Percentiles rank a stretch among this genome's conserved stretches.
Conservation (phyloP, 371 early-diverging fungal species). For the Mucor saturninus region DNA sequence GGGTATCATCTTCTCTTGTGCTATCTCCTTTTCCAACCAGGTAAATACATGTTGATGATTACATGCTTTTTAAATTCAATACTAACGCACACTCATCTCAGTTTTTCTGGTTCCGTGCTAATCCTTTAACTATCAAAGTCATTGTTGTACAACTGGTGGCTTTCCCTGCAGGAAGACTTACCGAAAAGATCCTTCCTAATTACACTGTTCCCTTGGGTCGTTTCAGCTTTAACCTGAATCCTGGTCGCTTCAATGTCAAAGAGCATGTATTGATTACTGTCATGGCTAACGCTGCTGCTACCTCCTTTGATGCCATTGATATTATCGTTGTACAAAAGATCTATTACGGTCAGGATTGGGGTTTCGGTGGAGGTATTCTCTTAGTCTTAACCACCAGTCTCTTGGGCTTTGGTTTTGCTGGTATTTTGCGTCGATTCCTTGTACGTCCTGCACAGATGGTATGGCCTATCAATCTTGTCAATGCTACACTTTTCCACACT, state of each 20-base stretch:
- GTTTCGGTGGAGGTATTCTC: constrained; percentile 64
- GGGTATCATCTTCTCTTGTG: constrained; percentile 66
- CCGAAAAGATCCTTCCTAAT: constrained; percentile 62
- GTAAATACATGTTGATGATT: constrained; percentile 12
- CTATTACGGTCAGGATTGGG: constrained; percentile 69
- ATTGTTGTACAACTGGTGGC: constrained; percentile 73
- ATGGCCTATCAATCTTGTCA: constrained; percentile 82
- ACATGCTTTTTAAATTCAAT: neutral
- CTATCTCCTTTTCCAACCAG: constrained; percentile 74
- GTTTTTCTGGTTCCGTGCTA: constrained; percentile 77
- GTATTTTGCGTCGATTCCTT: constrained; percentile 74
- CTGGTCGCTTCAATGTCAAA: constrained; percentile 81
- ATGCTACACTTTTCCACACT: constrained; percentile 75
- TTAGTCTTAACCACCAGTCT: constrained; percentile 71
- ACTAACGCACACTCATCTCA: constrained; percentile 9
- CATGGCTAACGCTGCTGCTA: constrained; percentile 66
- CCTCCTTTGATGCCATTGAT: constrained; percentile 73
- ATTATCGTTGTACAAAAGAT: constrained; percentile 73
- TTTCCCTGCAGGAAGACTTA: constrained; percentile 67
- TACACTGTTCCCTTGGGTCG: constrained; percentile 32
- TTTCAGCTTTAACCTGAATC: constrained; percentile 59
- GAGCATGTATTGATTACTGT: constrained; percentile 71
- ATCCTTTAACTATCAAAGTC: constrained; percentile 64
- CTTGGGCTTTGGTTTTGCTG: constrained; percentile 88
- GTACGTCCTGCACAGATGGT: constrained; percentile 84